These are phyloP conservation scores for Trichoderma cornu-damae DNA, from an alignment of 2,329 filamentous ascomycete species.

Conservation along the genomic window DNA sequence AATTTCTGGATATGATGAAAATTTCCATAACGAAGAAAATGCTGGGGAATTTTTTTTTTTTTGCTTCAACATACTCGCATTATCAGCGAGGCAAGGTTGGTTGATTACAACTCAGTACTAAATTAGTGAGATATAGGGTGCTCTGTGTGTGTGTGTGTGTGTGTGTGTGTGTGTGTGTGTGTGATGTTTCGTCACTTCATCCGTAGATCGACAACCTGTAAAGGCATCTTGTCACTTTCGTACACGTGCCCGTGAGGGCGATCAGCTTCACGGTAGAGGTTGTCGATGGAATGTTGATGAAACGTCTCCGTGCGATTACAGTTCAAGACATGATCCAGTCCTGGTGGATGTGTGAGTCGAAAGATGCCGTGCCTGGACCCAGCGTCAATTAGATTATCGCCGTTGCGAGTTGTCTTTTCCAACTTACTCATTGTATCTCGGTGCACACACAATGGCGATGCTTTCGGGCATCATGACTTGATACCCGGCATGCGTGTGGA, in stretches of 20 bases:
- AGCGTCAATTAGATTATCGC: conserved; percentile 1
- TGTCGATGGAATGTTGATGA: conserved; percentile 63
- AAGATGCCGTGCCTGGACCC: conserved; percentile 78
- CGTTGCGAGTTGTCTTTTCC: not conserved
- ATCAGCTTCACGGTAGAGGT: conserved; percentile 72
- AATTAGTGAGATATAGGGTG: not conserved
- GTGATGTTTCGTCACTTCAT: conserved; percentile 18
- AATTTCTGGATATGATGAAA: not conserved
- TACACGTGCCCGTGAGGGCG: conserved; percentile 64
- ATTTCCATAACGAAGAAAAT: not conserved
- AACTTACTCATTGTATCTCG: conserved; percentile 67
- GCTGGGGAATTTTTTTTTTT: not conserved
- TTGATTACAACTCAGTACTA: too few relatives aligned
- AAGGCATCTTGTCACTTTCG: conserved; percentile 61
- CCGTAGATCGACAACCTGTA: conserved; percentile 51
- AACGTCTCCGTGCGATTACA: conserved; percentile 78
- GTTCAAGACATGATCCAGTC: conserved; percentile 74
- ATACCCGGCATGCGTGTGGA: conserved; percentile 91
- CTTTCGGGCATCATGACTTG: conserved; percentile 96
- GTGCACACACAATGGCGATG: conserved; percentile 94
- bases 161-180: too few relatives aligned
- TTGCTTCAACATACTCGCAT: not conserved
- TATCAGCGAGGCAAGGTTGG: not conserved
- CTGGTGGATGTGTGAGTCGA: conserved; percentile 86
- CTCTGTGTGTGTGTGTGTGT: too few relatives aligned